Evolutionary conservation across 768 basidiomycete genomes (phyloP), one percentile per base, ranked within the genome.

Genomic region (Tulasnella calospora): DNA sequence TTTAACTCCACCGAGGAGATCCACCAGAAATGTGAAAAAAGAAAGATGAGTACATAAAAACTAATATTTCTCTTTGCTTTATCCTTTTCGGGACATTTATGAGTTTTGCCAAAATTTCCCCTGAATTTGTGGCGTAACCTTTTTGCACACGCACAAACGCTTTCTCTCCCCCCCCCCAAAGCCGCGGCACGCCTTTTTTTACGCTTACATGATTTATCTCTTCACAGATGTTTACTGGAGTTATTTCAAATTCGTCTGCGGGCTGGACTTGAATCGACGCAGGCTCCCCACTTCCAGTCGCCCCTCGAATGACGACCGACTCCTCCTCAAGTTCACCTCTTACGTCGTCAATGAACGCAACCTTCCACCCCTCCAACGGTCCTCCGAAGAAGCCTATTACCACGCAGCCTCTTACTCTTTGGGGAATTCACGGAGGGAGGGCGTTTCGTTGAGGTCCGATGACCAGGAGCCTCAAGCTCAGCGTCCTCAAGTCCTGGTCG

Each of bases 241-340:
- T 61, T 61, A 61, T 61, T 61, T 61, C 57, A 61, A 61, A 61
- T 27, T 27, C n/a, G 30, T n/a, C 30, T 30, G 23, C n/a, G 57
- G 57, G n/a, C 57, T 61, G 57, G n/a, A 61, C 57, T 27, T 17
- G 46, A 19, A 47, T 47, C 46, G 21, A 21, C 21, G 46, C 46
- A 27, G 1, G n/a, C 57, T 61, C 57, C 30, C n/a, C 57, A 61
- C 57, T 61, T 61, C 57, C 57, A 61, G 57, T 61, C 57, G 57
- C 23, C 57, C 57, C 30, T 30, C 10, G 57, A 61, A 61, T 27
- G 57, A 61, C 57, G 57, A 61, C 23, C 57, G 93, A n/a, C 23
- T 6, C 57, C 57, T 27, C 57, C n/a, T 61, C 30, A 13, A 61
- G n/a, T 30, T 61, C 57, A n/a, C 57, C 57, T 61, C 57, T 61